phyloP scores from a whole-genome alignment of 352 stramenopile genomes.

The Peronosclerospora sorghi region DNA sequence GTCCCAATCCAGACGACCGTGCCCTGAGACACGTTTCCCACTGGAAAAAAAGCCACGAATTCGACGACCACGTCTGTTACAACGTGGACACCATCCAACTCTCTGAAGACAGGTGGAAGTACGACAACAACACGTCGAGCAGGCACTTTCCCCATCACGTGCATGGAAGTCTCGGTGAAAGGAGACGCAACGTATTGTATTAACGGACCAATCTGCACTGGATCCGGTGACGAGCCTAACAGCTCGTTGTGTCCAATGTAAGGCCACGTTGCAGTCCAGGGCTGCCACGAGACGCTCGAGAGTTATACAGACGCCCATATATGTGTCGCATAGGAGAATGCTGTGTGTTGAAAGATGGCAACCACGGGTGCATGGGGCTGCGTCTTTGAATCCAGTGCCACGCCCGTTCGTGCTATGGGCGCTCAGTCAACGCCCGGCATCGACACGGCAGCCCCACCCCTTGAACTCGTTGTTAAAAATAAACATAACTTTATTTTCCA shows the following conservation, averaged over 20 bases:
- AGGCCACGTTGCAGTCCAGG: conserved; percentile 39
- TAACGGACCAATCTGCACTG: conserved; percentile 46
- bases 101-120: too few relatives aligned
- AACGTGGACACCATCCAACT: conserved; percentile 8
- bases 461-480: too few relatives aligned
- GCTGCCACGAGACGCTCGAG: conserved; percentile 43
- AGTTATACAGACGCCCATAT: conserved; percentile 37
- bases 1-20: too few relatives aligned
- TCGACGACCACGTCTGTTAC: too few relatives aligned
- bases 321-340: conserved; percentile 44
- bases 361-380: conserved; percentile 70
- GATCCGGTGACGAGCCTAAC: conserved; percentile 24
- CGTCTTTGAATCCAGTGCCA: conserved; percentile 22
- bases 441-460: conserved; percentile 18
- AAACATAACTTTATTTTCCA: too few relatives aligned
- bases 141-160: conserved; percentile 20
- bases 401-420: too few relatives aligned
- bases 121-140: too few relatives aligned
- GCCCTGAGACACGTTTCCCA: too few relatives aligned
- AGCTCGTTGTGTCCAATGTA: conserved; percentile 44
- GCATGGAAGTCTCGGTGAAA: conserved; percentile 53
- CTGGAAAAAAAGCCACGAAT: too few relatives aligned
- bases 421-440: too few relatives aligned
- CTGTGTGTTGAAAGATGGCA: conserved; percentile 46
- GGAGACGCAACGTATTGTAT: conserved; percentile 70